phyloP scores from a whole-genome alignment of 2,329 filamentous ascomycete species.

The Fusarium ambrosium region DNA sequence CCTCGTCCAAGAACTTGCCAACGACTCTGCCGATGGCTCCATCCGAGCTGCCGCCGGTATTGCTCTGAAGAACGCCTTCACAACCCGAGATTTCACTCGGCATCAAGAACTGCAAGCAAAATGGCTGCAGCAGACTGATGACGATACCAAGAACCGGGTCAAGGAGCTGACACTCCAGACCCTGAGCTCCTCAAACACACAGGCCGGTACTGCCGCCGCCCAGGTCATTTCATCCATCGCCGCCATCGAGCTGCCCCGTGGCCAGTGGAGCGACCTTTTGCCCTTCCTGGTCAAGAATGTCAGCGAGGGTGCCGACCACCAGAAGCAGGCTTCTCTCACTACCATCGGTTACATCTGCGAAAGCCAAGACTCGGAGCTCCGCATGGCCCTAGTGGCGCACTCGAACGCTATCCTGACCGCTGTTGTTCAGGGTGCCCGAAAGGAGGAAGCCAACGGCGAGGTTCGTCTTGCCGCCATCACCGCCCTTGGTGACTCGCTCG shows the following conservation, averaged over 20 bases:
- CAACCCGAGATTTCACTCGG: slow-evolving; percentile 88
- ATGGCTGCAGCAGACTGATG: slow-evolving; percentile 89
- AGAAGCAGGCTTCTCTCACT: slow-evolving; percentile 94
- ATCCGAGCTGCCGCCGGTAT: slow-evolving; percentile 96
- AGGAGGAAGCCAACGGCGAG: slow-evolving; percentile 93
- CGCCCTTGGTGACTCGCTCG: slow-evolving; percentile 93
- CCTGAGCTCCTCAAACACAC: slow-evolving; percentile 80
- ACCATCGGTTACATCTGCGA: slow-evolving; percentile 99
- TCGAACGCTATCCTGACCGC: slow-evolving; percentile 98
- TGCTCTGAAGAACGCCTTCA: slow-evolving; percentile 98
- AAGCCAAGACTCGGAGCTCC: slow-evolving; percentile 88
- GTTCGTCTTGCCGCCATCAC: slow-evolving; percentile 94
- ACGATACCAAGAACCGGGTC: slow-evolving; percentile 86
- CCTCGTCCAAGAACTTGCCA: slow-evolving; percentile 93
- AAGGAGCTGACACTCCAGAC: slow-evolving; percentile 94
- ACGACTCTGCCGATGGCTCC: slow-evolving; percentile 84
- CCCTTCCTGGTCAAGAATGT: slow-evolving; percentile 90
- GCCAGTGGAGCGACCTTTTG: slow-evolving; percentile 96
- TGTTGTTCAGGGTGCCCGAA: slow-evolving; percentile 95
- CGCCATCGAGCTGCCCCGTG: slow-evolving; percentile 90
- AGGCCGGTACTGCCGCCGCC: slow-evolving; percentile 89
- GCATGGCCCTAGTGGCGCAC: slow-evolving; percentile 83
- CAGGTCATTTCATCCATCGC: slow-evolving; percentile 97
- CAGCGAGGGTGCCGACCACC: slow-evolving; percentile 84
- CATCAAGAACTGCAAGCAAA: slow-evolving; percentile 92